Evolutionary conservation across 2,329 filamentous ascomycete genomes (phyloP), one percentile per base, ranked within the genome.

Genomic region (Cladophialophora carrionii): DNA sequence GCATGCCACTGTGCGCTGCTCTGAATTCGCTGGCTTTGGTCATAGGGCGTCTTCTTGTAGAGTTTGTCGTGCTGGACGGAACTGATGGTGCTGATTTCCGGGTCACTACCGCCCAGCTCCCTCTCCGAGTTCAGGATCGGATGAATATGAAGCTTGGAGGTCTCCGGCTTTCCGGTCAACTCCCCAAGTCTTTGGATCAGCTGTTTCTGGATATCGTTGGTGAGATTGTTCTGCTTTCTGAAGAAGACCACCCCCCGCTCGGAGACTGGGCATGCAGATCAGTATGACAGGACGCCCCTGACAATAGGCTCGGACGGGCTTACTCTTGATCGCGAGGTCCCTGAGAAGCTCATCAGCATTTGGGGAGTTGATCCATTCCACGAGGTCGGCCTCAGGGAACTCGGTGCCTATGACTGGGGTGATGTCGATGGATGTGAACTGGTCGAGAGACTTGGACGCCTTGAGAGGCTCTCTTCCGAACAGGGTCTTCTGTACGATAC

Each of bases 261-360:
- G 2, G 81, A 84, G 56, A 84, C 82, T 82, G 32, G 22, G 14
- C 24, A 22, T 3, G 26, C 6, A n/a, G 54, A 34, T 60, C 20
- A 57, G 58, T 24, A 43, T 48, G 20, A 31, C 2, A 56, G 31
- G 5, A 51, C 14, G n/a, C n/a, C n/a, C n/a, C 43, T 17, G 41
- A 52, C 59, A 41, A 57, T 51, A 70, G 58, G 31, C 52, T 12
- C 37, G 60, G 20, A 46, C 56, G 34, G 55, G 20, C 80, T 71
- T 77, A 89, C 87, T 84, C 1, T 85, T 89, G 65, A 90, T 86
- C 26, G 87, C 88, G 0, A 91, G 78, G 70, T 90, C 88, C 0
- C 85, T 82, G n/a, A 90, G 74, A 17, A 89, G 77, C 55, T 87
- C 84, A 62, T 90, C 87, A 0, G 85, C 80, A 72, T 90, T 87